These are phyloP conservation scores for Dryas integrifolia DNA, from an alignment of 331 rosid genomes.

Conservation along the genomic window DNA sequence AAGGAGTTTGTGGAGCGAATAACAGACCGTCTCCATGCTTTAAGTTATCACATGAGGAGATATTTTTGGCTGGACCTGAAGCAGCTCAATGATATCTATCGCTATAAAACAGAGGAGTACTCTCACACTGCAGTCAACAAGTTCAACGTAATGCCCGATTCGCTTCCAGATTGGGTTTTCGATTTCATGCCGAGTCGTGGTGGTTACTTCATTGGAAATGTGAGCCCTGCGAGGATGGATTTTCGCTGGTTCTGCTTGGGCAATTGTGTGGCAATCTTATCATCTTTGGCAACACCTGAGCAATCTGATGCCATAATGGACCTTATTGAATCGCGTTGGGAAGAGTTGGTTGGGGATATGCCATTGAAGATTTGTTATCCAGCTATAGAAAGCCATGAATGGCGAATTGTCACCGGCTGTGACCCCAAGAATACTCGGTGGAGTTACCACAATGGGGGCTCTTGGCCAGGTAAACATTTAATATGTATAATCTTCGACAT, in stretches of 20 bases:
- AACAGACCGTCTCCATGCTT: conserved; percentile 35
- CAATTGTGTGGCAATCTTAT: conserved; percentile 35
- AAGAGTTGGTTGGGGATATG: conserved; percentile 38
- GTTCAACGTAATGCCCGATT: conserved; percentile 42
- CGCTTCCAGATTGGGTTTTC: conserved; percentile 39
- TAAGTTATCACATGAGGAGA: conserved; percentile 37
- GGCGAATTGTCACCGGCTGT: conserved; percentile 33
- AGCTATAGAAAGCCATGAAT: conserved; percentile 25
- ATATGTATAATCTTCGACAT: too few species aligned
- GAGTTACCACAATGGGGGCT: conserved; percentile 47
- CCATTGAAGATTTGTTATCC: conserved; percentile 41
- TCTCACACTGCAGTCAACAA: conserved; percentile 42
- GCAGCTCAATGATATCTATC: conserved; percentile 39
- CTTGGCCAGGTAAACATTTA: conserved; percentile 37
- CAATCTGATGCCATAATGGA: conserved; percentile 42
- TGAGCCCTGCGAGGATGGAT: conserved; percentile 43
- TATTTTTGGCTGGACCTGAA: conserved; percentile 40
- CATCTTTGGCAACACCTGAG: conserved; percentile 37
- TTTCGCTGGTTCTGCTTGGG: conserved; percentile 44
- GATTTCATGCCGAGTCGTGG: conserved; percentile 38
- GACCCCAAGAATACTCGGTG: conserved; percentile 42
- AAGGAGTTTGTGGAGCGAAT: conserved; percentile 28
- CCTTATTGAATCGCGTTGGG: conserved; percentile 37
- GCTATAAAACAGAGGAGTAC: conserved; percentile 44
- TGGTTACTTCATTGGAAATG: conserved; percentile 39